phyloP scores from a whole-genome alignment of 1,139 yeast genomes.

The Suhomyces panamericanus region DNA sequence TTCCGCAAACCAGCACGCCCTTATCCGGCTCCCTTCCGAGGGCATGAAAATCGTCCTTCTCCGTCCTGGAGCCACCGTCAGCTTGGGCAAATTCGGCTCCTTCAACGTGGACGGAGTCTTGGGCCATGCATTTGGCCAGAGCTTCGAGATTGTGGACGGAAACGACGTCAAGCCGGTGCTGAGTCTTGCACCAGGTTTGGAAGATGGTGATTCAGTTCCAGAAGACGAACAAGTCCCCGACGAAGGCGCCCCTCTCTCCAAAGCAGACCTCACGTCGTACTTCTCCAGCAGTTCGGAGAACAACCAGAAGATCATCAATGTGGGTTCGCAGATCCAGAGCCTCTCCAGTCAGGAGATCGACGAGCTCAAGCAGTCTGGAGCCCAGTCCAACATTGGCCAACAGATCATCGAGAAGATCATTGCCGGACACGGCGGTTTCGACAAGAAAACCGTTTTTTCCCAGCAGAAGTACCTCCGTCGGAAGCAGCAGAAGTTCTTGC shows the following conservation, averaged over 20 bases:
- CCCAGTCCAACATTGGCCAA: slow-evolving; percentile 67
- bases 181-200: slow-evolving; percentile 23
- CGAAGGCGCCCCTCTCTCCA: slow-evolving; percentile 27
- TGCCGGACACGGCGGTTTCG: slow-evolving; percentile 81
- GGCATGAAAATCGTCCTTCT: slow-evolving; percentile 71
- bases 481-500: slow-evolving; percentile 86
- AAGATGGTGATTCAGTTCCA: slow-evolving; percentile 10
- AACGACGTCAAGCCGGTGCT: slow-evolving; percentile 51
- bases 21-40: slow-evolving; percentile 78
- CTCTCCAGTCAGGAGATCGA: slow-evolving; percentile 78
- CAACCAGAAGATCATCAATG: slow-evolving; percentile 70
- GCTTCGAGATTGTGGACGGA: slow-evolving; percentile 77
- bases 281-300: slow-evolving; percentile 53
- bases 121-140: slow-evolving; percentile 84
- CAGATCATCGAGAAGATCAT: slow-evolving; percentile 80
- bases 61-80: slow-evolving; percentile 57
- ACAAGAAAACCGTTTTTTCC: slow-evolving; percentile 83
- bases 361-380: slow-evolving; percentile 66
- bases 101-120: slow-evolving; percentile 73
- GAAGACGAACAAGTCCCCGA: slow-evolving; percentile 3
- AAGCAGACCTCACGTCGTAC: slow-evolving; percentile 42
- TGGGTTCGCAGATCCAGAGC: slow-evolving; percentile 75
- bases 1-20: slow-evolving; percentile 54
- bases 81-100: slow-evolving; percentile 88
- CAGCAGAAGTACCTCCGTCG: slow-evolving; percentile 90